Conservation (phyloP, 2,329 filamentous ascomycete species). For the Colletotrichum chrysophilum region DNA sequence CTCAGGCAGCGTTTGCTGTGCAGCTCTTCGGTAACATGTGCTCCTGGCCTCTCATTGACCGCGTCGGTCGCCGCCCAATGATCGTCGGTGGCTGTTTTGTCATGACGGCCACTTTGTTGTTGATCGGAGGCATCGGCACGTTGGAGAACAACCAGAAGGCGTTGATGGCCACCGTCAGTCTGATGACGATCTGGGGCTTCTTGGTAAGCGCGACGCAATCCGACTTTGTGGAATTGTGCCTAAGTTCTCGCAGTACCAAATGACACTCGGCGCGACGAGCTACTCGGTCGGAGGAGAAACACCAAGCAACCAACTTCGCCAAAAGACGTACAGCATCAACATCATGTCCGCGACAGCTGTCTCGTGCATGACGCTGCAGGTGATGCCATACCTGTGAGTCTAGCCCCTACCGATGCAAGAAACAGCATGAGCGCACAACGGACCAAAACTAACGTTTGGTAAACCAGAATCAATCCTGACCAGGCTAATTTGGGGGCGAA, state of each 20-base stretch:
- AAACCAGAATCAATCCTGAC: slow-evolving; percentile 27
- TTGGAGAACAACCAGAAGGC: slow-evolving; percentile 23
- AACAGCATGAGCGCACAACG: not conserved
- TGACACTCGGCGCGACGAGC: slow-evolving; percentile 23
- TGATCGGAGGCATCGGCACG: slow-evolving; percentile 36
- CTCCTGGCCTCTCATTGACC: slow-evolving; percentile 34
- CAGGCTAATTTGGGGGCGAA: slow-evolving; percentile 36
- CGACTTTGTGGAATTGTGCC: not conserved
- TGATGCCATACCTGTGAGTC: slow-evolving; percentile 30
- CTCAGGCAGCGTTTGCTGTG: slow-evolving; percentile 32
- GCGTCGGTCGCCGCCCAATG: slow-evolving; percentile 32
- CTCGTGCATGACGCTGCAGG: slow-evolving; percentile 31
- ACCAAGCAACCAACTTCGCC: slow-evolving; percentile 42
- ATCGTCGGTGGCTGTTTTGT: slow-evolving; percentile 30
- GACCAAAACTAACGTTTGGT: not conserved
- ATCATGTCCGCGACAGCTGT: slow-evolving; percentile 33
- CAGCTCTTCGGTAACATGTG: slow-evolving; percentile 33
- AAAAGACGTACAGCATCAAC: slow-evolving; percentile 38
- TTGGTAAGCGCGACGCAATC: not conserved
- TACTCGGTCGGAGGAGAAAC: slow-evolving; percentile 36
- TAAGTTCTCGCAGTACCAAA: not conserved
- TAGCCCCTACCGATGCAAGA: not conserved
- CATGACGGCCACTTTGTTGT: slow-evolving; percentile 31
- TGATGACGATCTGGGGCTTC: slow-evolving; percentile 32
- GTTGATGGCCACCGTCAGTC: slow-evolving; percentile 28